A percentile compares a stretch with the other conserved stretches of the same genome.
These are phyloP conservation scores for Kwoniella newhampshirensis DNA, from an alignment of 768 basidiomycete genomes.

Conservation along the genomic window DNA sequence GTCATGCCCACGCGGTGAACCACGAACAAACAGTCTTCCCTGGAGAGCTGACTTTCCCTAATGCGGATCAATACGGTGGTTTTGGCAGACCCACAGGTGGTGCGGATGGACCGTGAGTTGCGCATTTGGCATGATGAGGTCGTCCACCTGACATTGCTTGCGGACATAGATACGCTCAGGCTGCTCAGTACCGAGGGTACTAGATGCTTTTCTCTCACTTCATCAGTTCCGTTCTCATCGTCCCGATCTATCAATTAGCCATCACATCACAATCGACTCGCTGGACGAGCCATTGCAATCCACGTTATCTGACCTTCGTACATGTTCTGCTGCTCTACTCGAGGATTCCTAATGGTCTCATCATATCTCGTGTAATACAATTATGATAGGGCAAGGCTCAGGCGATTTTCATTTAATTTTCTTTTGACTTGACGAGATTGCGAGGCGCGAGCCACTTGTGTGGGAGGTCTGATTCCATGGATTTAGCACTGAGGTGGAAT, in stretches of 20 bases:
- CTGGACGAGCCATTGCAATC: conserved; percentile 12
- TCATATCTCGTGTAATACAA: too few species aligned
- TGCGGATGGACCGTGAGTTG: conserved; percentile 45
- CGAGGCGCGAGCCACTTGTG: too few species aligned
- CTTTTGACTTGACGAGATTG: too few species aligned
- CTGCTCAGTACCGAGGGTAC: conserved; percentile 39
- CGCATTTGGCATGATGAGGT: background rate
- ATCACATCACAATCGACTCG: conserved; percentile 5
- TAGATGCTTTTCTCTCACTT: conserved; percentile 2
- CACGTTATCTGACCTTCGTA: too few species aligned
- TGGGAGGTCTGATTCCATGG: too few species aligned
- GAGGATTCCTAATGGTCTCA: too few species aligned
- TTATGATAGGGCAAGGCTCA: too few species aligned
- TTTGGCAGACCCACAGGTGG: conserved; percentile 47
- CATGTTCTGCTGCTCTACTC: too few species aligned
- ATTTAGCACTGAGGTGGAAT: too few species aligned
- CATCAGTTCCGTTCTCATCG: background rate
- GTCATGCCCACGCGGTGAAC: conserved; percentile 15
- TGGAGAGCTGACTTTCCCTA: conserved; percentile 29
- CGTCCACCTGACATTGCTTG: background rate
- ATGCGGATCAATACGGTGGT: conserved; percentile 25
- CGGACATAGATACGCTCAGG: conserved; percentile 39
- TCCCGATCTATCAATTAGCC: background rate
- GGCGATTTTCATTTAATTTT: too few species aligned
- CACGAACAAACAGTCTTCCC: conserved; percentile 24